Evolutionary conservation across 768 basidiomycete species (phyloP), one percentile per base, ranked within the genome.

Genomic region (Suillus occidentalis): DNA sequence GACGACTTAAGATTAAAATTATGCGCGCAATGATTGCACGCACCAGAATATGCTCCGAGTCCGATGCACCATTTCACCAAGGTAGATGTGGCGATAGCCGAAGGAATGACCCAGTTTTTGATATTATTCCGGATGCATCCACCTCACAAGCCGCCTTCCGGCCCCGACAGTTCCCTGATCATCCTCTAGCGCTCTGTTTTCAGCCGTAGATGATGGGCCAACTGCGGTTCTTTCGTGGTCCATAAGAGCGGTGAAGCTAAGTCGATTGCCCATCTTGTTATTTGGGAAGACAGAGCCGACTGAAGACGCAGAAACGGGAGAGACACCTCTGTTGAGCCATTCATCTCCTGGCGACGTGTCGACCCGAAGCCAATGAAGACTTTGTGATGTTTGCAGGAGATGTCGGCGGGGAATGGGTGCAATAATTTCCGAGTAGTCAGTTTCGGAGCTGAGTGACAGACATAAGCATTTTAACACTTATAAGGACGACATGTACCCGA

Each of bases 41-140:
- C 66, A 92, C 94, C 94, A 39, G 93, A 95, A 78, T 95, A 95
- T 22, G 87, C 84, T 18, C 90, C 92, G 36, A 95, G 70, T 16
- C 92, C 89, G 37, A 92, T 79, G 64, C 82, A 82, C 79, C 87
- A 86, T 74, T 90, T 93, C 63, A 92, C 76, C 72, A 86, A 79
- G 2, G 82, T 79, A 1, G 87, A 80, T 3, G 80, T 79, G 0
- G 83, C 77, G n/a, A 93, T 73, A 10, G 83, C 78, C 52, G 77
- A 75, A 4, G 89, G 88, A 1, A 90, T 73, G 8, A 90, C 82
- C 84, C 84, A 89, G 2, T 73, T 71, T 69, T 82, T 87, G 72
- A 91, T 73, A 20, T 82, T 84, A 40, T 84, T 80, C 67, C 83
- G 88, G 88, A 66, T 92, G 89, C 89, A 94, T 91, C 91, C 90